Evolutionary conservation across 2,329 filamentous ascomycete genomes (phyloP).

Genomic region (Acrodontium crateriforme): DNA sequence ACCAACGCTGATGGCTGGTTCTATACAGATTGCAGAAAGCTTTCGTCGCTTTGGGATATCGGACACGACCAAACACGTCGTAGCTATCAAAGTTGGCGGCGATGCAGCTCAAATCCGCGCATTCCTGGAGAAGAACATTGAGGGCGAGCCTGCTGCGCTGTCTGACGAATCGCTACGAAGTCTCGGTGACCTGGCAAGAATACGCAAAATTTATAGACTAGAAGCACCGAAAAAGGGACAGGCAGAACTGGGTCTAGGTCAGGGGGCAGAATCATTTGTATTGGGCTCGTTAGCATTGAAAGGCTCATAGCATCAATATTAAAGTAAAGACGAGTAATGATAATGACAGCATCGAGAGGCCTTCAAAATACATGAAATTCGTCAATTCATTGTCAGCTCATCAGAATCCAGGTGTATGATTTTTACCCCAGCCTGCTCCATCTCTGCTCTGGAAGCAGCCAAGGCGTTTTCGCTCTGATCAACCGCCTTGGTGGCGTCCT

Average conservation of each 20-base stretch:
- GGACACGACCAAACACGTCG: constrained; percentile 54
- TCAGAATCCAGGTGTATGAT: constrained; percentile 34
- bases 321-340: not conserved
- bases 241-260: constrained; percentile 6
- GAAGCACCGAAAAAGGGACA: constrained; percentile 34
- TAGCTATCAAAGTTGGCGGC: constrained; percentile 66
- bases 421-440: constrained; percentile 46
- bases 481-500: constrained; percentile 66
- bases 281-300: constrained; percentile 67
- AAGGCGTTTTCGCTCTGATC: constrained; percentile 45
- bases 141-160: constrained; percentile 47
- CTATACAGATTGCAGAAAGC: constrained; percentile 74
- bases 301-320: constrained; percentile 31
- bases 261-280: constrained; percentile 53
- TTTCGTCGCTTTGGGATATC: constrained; percentile 79
- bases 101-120: constrained; percentile 26
- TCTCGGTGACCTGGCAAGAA: constrained; percentile 50
- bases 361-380: not conserved
- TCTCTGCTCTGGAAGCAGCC: constrained; percentile 33
- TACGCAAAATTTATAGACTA: constrained; percentile 80
- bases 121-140: constrained; percentile 49
- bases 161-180: constrained; percentile 48
- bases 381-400: constrained; percentile 1
- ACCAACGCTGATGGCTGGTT: constrained; percentile 4
- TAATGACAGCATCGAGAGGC: not conserved